Evolutionary conservation across 2,329 filamentous ascomycete species (phyloP).

Genomic region (Didymella arachidicola): DNA sequence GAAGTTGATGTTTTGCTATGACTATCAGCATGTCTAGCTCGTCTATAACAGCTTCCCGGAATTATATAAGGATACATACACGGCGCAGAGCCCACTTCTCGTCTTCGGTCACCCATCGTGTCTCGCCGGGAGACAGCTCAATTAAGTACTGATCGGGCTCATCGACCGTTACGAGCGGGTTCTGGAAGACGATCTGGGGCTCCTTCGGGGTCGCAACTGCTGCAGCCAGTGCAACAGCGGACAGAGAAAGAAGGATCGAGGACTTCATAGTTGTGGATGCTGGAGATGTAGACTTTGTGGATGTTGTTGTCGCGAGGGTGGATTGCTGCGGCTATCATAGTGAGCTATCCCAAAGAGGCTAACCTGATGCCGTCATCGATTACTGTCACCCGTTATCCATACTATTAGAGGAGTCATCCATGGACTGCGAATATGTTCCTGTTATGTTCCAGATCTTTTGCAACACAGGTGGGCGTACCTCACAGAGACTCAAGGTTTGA

Average conservation of each 20-base stretch:
- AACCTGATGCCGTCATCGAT: constrained; percentile 13
- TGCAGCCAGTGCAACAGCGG: constrained; percentile 38
- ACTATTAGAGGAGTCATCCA: no score
- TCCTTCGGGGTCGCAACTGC: constrained; percentile 39
- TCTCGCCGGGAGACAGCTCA: constrained; percentile 84
- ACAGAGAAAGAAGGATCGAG: constrained; percentile 45
- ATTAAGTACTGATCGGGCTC: constrained; percentile 64
- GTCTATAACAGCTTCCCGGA: neutral
- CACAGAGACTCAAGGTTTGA: no score
- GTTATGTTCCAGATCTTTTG: no score
- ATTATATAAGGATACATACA: constrained; percentile 59
- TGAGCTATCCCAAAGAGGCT: constrained; percentile 14
- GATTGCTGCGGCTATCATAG: constrained; percentile 37
- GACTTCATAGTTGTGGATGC: constrained; percentile 41
- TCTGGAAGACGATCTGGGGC: constrained; percentile 41
- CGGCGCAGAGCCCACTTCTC: constrained; percentile 92
- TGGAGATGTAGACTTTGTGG: constrained; percentile 11
- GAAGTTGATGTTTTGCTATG: constrained; percentile 81
- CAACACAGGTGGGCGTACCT: no score
- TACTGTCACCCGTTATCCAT: neutral
- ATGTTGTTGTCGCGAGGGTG: constrained; percentile 13
- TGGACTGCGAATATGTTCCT: no score
- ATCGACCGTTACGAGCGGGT: constrained; percentile 35
- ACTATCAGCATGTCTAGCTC: neutral
- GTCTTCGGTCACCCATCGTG: constrained; percentile 87